Base-by-base conservation (phyloP, 2,329 filamentous ascomycete genomes). In the Cladophialophora immunda region DNA sequence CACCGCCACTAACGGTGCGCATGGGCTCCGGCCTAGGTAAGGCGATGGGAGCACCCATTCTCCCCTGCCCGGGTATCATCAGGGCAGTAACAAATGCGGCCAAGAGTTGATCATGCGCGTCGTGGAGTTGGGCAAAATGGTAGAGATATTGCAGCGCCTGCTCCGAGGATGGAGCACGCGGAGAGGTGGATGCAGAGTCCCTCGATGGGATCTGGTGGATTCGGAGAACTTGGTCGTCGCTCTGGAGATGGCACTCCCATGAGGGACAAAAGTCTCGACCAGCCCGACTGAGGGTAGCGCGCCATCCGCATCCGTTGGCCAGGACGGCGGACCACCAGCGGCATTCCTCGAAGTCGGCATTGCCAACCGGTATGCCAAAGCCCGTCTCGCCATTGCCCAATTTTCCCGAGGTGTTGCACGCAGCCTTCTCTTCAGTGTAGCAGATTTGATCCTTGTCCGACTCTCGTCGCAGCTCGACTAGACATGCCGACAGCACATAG, bases 251-350 rank as follows among this genome's bases (percentile, higher is more conserved):
- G 30, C 55, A 58, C n/a, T 22, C 9, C 55, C 55, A 58, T n/a
- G 29, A 13, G n/a, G 55, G 29, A 58, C 34, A 38, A 38, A 29
- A 58, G n/a, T 58, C 55, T 36, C 32, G 55, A 19, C 55, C 55
- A 34, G 55, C 32, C 11, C 55, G 55, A 36, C 19, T 19, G 36
- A 58, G 55, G n/a, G 36, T 11, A 58, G 55, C 30, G n/a, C 27
- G 29, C 55, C 55, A 58, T 36, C 55, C 55, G 29, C 8, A 38
- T 36, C 55, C 55, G 13, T n/a, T 19, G 32, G 55, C 55, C 4
- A 58, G 55, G 27, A 58, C 27, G 55, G 55, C 55, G 1, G 55
- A 11, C 55, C 55, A 58, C 55, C 55, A 58, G 11, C 55, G 55
- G 29, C 55, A 58, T 36, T 34, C 55, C 15, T 9, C 27, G 17